These are phyloP conservation scores for Didymella glomerata DNA, from an alignment of 2,329 filamentous ascomycete species.

Conservation along the genomic window DNA sequence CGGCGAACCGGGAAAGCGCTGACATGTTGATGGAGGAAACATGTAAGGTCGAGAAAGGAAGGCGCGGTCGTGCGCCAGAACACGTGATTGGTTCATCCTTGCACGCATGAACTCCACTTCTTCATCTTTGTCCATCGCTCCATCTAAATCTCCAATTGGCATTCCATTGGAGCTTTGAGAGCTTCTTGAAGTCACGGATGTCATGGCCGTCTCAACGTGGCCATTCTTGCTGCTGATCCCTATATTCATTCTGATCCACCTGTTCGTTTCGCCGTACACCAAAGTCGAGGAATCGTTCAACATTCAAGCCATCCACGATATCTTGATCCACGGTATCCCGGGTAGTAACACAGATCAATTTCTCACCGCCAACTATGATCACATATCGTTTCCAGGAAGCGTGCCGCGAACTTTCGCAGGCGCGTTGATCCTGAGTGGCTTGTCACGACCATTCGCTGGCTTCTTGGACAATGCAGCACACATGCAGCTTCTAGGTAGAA, in stretches of 20 bases:
- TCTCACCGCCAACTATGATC: conserved; percentile 77
- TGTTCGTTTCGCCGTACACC: conserved; percentile 82
- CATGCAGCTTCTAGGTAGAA: conserved; percentile 65
- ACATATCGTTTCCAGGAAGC: conserved; percentile 87
- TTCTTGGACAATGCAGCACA: conserved; percentile 64
- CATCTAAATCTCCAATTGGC: not conserved
- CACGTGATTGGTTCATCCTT: conserved; percentile 35
- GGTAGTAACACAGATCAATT: conserved; percentile 61
- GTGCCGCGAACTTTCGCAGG: conserved; percentile 93
- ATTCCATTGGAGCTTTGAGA: not conserved
- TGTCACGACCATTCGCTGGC: conserved; percentile 72
- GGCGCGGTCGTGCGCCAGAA: conserved; percentile 23
- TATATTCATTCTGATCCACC: conserved; percentile 65
- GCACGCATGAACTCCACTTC: conserved; percentile 9
- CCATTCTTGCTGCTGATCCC: conserved; percentile 46
- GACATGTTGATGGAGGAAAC: conserved; percentile 8
- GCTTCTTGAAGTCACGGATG: not conserved
- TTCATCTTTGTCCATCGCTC: not conserved
- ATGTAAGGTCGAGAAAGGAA: conserved; percentile 5
- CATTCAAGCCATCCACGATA: conserved; percentile 91
- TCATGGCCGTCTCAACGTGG: conserved; percentile 38
- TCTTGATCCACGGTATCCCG: conserved; percentile 81
- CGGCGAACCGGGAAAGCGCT: conserved; percentile 60
- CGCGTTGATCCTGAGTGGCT: conserved; percentile 74
- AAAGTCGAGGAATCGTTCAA: conserved; percentile 99